A percentile compares a stretch with the other conserved stretches of the same genome.
Evolutionary conservation across 2,329 filamentous ascomycete genomes (phyloP).

Genomic region (Coniochaeta pulveracea): DNA sequence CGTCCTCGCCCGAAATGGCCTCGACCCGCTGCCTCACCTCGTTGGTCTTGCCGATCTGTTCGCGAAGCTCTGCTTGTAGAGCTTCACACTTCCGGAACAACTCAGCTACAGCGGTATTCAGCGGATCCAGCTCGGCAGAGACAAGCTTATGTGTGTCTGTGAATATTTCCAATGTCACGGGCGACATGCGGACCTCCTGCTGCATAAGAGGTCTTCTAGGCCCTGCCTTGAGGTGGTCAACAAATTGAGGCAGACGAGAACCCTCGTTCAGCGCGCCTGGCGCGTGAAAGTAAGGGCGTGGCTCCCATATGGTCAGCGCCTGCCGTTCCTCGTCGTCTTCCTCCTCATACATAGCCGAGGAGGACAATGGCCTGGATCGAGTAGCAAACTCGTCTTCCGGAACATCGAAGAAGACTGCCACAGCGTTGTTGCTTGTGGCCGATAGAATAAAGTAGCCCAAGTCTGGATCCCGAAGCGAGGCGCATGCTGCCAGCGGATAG

Average conservation of each 20-base stretch:
- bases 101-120: conserved; percentile 60
- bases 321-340: conserved; percentile 23
- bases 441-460: conserved; percentile 54
- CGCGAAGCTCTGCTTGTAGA: conserved; percentile 54
- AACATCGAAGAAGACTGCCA: conserved; percentile 47
- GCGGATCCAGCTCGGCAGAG: conserved; percentile 54
- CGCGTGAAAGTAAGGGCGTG: conserved; percentile 56
- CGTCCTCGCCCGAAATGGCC: conserved; percentile 48
- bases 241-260: conserved; percentile 38
- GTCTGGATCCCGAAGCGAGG: conserved; percentile 47
- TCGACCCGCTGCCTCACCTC: conserved; percentile 58
- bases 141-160: conserved; percentile 63
- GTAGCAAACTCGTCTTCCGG: conserved; percentile 39
- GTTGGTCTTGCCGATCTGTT: conserved; percentile 55
- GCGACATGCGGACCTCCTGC: conserved; percentile 58
- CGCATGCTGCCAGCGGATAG: conserved; percentile 39
- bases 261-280: conserved; percentile 46
- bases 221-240: conserved; percentile 31
- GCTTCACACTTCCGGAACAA: conserved; percentile 61
- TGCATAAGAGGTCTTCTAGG: conserved; percentile 34
- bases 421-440: conserved; percentile 43
- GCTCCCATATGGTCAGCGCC: conserved; percentile 43
- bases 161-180: conserved; percentile 59
- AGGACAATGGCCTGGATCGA: conserved; percentile 17
- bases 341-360: conserved; percentile 30